Conservation (phyloP, 768 basidiomycete species). For the Porpolomopsis calyptriformis region DNA sequence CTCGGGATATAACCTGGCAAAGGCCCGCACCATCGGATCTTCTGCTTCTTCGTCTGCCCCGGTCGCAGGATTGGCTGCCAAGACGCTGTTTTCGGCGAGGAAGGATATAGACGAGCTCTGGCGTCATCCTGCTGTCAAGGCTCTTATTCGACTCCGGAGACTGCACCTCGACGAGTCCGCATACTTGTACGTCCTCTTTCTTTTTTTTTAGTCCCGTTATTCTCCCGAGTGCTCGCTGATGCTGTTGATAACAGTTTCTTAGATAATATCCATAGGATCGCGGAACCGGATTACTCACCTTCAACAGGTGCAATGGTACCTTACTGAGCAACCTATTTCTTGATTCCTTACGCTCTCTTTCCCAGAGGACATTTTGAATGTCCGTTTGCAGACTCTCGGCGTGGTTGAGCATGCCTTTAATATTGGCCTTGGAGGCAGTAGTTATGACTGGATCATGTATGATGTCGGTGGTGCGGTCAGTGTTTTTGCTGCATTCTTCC, state of each 20-base stretch:
- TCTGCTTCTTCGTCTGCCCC: constrained; percentile 25
- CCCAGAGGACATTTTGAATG: constrained; percentile 66
- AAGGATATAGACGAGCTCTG: constrained; percentile 55
- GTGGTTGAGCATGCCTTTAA: constrained; percentile 69
- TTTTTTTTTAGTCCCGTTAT: constrained; percentile 7
- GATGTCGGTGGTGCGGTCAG: constrained; percentile 78
- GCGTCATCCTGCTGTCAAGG: constrained; percentile 55
- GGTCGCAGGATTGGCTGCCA: constrained; percentile 44
- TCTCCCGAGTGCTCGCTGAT: constrained; percentile 5
- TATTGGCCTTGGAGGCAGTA: constrained; percentile 48
- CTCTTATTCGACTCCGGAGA: constrained; percentile 44
- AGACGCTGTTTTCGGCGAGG: constrained; percentile 38
- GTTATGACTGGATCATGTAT: constrained; percentile 69
- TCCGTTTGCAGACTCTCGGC: constrained; percentile 71
- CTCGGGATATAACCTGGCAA: too few relatives aligned
- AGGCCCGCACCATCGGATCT: constrained; percentile 32
- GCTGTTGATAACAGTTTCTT: constrained; percentile 45
- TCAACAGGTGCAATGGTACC: constrained; percentile 39
- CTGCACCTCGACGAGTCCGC: constrained; percentile 68
- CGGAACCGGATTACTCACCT: constrained; percentile 60
- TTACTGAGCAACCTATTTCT: too few relatives aligned
- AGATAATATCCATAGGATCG: constrained; percentile 51
- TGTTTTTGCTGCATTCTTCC: constrained; percentile 11
- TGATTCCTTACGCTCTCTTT: not conserved
- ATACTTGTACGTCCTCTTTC: constrained; percentile 44